Conservation (phyloP, 306 rosid species). For the Hippophae gyantsensis region DNA sequence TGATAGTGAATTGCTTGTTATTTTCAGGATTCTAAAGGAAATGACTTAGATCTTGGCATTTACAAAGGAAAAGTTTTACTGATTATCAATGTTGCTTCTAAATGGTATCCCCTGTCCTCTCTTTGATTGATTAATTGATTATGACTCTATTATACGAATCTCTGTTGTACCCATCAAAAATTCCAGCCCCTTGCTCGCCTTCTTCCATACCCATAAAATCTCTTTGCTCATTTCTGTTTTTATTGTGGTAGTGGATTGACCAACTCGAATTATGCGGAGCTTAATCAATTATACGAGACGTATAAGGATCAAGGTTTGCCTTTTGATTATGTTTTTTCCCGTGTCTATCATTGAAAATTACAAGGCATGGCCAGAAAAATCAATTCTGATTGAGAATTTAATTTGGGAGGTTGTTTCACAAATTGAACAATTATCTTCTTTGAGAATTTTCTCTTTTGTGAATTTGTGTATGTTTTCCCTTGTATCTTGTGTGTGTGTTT, state of each 20-base stretch:
- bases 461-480: no score
- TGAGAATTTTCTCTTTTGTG: no score
- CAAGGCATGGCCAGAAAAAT: no score
- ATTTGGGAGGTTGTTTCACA: no score
- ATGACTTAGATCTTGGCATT: conserved; percentile 43
- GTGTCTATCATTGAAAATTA: neutral
- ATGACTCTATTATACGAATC: no score
- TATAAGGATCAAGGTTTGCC: conserved; percentile 65
- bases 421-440: no score
- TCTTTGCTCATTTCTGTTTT: conserved; percentile 6
- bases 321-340: neutral
- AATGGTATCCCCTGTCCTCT: conserved; percentile 42
- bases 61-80: conserved; percentile 69
- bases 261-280: conserved; percentile 67
- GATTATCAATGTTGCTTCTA: conserved; percentile 85
- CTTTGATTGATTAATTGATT: neutral
- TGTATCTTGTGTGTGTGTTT: no score
- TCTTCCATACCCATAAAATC: neutral
- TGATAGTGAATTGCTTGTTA: neutral
- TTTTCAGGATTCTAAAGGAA: conserved; percentile 59
- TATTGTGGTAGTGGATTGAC: conserved; percentile 66
- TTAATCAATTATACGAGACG: conserved; percentile 63
- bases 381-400: no score
- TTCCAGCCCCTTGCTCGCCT: no score
- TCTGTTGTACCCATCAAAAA: no score